A percentile compares a stretch with the other conserved stretches of the same genome.
phyloP scores from a whole-genome alignment of 768 basidiomycete genomes.

The Lanmaoa rubissima region DNA sequence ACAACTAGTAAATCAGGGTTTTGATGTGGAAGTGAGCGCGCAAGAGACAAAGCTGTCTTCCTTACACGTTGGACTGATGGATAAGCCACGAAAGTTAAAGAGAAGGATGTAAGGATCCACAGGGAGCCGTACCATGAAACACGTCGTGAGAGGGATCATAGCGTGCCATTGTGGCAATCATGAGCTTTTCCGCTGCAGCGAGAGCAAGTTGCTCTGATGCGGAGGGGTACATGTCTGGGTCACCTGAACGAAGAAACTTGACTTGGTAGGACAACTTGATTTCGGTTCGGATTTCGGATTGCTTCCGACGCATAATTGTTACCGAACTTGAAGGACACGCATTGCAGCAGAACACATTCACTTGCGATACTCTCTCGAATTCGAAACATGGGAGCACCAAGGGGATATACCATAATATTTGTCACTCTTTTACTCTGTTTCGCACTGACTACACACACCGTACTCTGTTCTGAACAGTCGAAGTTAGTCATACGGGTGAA shows the following conservation, averaged over 20 bases:
- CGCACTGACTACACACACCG: constrained; percentile 19
- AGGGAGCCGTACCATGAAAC: constrained; percentile 59
- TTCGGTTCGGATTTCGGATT: constrained; percentile 26
- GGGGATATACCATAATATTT: constrained; percentile 26
- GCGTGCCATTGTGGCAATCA: constrained; percentile 69
- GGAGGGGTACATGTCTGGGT: constrained; percentile 42
- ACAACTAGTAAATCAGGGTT: constrained; percentile 71
- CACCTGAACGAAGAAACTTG: background rate
- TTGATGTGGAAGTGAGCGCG: constrained; percentile 41
- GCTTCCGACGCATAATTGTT: constrained; percentile 6
- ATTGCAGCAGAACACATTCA: background rate
- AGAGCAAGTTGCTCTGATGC: constrained; percentile 51
- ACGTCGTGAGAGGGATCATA: constrained; percentile 83
- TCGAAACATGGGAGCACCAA: constrained; percentile 21
- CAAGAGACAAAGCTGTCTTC: constrained; percentile 70
- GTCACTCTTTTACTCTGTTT: constrained; percentile 46
- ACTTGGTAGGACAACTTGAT: background rate
- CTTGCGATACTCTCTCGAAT: background rate
- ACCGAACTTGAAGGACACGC: background rate
- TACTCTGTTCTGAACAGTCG: constrained; percentile 17
- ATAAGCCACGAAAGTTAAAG: constrained; percentile 2
- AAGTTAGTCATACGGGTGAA: constrained; percentile 33
- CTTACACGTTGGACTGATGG: constrained; percentile 78
- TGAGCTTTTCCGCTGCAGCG: constrained; percentile 61
- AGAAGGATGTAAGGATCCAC: background rate